Conservation (phyloP, 768 basidiomycete genomes). For the Naganishia onofrii region DNA sequence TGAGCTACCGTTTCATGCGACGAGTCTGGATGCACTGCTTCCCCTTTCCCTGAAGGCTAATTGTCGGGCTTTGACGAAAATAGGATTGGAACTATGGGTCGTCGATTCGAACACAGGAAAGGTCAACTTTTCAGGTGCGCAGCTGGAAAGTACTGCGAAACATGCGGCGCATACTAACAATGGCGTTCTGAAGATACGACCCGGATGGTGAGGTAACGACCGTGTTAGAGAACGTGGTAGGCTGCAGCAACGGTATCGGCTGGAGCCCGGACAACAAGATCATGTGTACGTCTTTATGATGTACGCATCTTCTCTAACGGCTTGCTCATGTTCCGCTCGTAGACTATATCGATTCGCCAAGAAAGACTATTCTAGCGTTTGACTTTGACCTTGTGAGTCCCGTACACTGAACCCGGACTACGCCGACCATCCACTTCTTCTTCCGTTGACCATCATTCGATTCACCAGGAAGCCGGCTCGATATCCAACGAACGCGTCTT, state of each 20-base stretch:
- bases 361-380: slow-evolving; percentile 35
- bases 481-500: slow-evolving; percentile 36
- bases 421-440: background rate
- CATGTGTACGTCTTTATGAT: slow-evolving; percentile 37
- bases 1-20: background rate
- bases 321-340: background rate
- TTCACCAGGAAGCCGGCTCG: slow-evolving; percentile 31
- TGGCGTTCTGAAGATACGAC: slow-evolving; percentile 38
- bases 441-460: background rate
- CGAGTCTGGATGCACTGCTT: background rate
- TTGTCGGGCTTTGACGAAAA: background rate
- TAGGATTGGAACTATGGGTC: slow-evolving; percentile 33
- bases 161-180: background rate
- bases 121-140: slow-evolving; percentile 28
- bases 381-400: slow-evolving; percentile 38
- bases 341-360: slow-evolving; percentile 50
- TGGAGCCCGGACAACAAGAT: slow-evolving; percentile 44
- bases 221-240: slow-evolving; percentile 37
- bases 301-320: background rate
- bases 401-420: too few species aligned
- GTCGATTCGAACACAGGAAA: background rate
- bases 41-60: background rate
- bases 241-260: slow-evolving; percentile 46
- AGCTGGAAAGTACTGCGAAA: background rate
- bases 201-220: slow-evolving; percentile 39